phyloP scores from a whole-genome alignment of 768 basidiomycete genomes.

The Trametes cinnabarina region DNA sequence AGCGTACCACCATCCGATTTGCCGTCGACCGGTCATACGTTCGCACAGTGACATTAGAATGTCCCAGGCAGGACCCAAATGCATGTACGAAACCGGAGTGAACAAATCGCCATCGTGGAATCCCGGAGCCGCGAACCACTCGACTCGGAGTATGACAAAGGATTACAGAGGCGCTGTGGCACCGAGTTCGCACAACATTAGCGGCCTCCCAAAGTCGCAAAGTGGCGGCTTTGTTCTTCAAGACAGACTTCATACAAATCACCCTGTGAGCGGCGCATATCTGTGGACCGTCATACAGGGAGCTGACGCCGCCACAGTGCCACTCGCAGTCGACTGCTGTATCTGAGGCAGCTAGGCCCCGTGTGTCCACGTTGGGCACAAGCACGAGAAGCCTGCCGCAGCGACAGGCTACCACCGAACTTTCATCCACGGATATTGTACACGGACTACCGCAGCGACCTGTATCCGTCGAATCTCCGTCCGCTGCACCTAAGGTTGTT shows the following conservation, averaged over 20 bases:
- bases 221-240: not conserved
- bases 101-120: not conserved
- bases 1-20: not conserved
- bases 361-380: too few relatives aligned
- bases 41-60: not conserved
- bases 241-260: not conserved
- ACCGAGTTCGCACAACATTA: not conserved
- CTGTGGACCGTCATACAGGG: not conserved
- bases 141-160: conserved; percentile 7
- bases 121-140: not conserved
- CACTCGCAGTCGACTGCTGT: not conserved
- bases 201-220: not conserved
- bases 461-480: not conserved
- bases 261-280: conserved; percentile 3
- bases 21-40: not conserved
- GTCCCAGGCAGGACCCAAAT: not conserved
- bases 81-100: not conserved
- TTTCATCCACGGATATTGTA: not conserved
- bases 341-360: too few relatives aligned
- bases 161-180: conserved; percentile 1
- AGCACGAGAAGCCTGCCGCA: not conserved
- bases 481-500: not conserved
- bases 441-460: conserved; percentile 6
- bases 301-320: too few relatives aligned
- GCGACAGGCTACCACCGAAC: not conserved